A percentile compares a stretch with the other conserved stretches of the same genome.
Evolutionary conservation across 495 filamentous ascomycete genomes (phyloP).

Genomic region (Tuber indicum): DNA sequence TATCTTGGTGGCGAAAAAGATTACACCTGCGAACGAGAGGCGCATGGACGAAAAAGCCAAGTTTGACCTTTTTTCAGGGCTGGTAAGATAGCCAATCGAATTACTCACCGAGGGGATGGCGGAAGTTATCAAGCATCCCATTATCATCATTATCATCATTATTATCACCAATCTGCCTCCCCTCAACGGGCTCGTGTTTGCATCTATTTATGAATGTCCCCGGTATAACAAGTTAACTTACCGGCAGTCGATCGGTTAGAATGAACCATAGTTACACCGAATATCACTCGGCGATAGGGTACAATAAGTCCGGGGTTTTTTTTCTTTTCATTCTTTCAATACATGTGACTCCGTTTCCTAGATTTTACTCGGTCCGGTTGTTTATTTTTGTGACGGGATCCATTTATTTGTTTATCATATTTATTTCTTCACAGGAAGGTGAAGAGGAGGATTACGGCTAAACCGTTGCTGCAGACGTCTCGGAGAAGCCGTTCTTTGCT

Average conservation of each 20-base stretch:
- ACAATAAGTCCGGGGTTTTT: background rate
- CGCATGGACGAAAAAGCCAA: background rate
- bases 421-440: background rate
- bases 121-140: background rate
- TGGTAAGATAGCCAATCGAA: background rate
- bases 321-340: background rate
- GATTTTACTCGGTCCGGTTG: background rate
- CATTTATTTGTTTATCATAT: background rate
- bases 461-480: background rate
- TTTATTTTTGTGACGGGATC: background rate
- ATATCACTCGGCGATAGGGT: background rate
- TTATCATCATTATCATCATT: background rate
- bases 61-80: background rate
- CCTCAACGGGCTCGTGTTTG: background rate
- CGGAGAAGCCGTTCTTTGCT: background rate
- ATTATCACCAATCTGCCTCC: background rate
- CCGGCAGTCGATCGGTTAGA: background rate
- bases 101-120: background rate
- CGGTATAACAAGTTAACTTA: background rate
- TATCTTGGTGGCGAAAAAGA: background rate
- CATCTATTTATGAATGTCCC: background rate
- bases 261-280: background rate
- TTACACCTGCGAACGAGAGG: background rate
- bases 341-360: background rate
- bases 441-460: background rate